Percentiles rank a stretch among this genome's conserved stretches.
These are phyloP conservation scores for Helicocarpus griseus DNA, from an alignment of 2,329 filamentous ascomycete genomes.

Conservation along the genomic window DNA sequence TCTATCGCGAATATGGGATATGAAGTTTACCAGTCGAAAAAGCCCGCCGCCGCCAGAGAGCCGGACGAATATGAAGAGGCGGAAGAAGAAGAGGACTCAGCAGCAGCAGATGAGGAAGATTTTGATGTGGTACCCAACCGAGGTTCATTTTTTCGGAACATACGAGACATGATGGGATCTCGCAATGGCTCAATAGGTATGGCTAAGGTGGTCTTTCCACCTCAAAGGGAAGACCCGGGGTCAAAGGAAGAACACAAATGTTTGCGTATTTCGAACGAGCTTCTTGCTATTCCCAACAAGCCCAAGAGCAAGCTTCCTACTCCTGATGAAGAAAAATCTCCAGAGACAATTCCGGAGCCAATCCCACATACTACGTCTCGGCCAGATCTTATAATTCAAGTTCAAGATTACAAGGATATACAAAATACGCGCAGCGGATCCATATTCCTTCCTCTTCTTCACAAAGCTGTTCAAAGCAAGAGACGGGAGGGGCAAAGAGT, in stretches of 20 bases:
- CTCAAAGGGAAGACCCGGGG: conserved; percentile 5
- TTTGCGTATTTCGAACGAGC: conserved; percentile 25
- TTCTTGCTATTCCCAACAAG: conserved; percentile 20
- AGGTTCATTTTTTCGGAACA: too few relatives aligned
- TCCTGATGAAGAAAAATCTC: background rate
- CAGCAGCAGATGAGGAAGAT: conserved; percentile 24
- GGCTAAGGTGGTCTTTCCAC: conserved; percentile 11
- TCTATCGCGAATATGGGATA: conserved; percentile 41
- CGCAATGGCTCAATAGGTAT: conserved; percentile 10
- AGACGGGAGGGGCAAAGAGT: conserved; percentile 63
- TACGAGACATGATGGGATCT: too few relatives aligned
- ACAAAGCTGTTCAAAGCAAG: conserved; percentile 59
- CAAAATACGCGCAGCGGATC: conserved; percentile 58
- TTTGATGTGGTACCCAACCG: conserved; percentile 16
- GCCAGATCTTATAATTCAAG: conserved; percentile 57
- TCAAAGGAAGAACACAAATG: conserved; percentile 23
- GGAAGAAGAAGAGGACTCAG: conserved; percentile 36
- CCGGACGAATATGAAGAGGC: conserved; percentile 38
- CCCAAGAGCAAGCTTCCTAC: conserved; percentile 5
- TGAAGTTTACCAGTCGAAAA: conserved; percentile 40
- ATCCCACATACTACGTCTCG: conserved; percentile 10
- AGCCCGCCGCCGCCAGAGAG: conserved; percentile 24
- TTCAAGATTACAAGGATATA: conserved; percentile 75
- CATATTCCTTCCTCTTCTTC: conserved; percentile 59
- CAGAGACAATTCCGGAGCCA: conserved; percentile 11